A percentile compares a stretch with the other conserved stretches of the same genome.
phyloP scores from a whole-genome alignment of 257 asterid genomes.

The Solanum ossicruentum region DNA sequence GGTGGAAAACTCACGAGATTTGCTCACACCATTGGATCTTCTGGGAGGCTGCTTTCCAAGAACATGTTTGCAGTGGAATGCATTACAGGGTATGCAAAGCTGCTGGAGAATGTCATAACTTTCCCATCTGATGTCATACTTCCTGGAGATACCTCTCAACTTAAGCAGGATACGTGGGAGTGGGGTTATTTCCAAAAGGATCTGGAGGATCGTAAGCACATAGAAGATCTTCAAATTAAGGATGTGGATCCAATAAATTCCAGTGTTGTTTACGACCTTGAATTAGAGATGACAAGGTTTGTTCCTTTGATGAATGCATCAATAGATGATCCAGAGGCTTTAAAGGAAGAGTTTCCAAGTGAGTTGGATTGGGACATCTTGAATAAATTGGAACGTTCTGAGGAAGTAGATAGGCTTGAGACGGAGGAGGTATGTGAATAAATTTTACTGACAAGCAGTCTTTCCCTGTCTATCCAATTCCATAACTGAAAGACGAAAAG shows the following conservation, averaged over 20 bases:
- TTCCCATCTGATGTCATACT: constrained; percentile 86
- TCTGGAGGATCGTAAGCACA: constrained; percentile 27
- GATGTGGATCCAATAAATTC: constrained; percentile 30
- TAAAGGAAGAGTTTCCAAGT: constrained; percentile 45
- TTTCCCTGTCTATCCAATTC: not conserved
- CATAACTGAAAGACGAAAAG: not conserved
- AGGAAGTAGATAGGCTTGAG: constrained; percentile 77
- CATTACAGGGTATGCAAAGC: constrained; percentile 45
- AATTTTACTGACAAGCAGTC: not conserved
- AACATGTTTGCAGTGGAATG: constrained; percentile 87
- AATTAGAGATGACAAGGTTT: constrained; percentile 35
- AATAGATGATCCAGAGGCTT: constrained; percentile 21
- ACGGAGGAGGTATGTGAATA: constrained; percentile 62
- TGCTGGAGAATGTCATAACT: constrained; percentile 59
- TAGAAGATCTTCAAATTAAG: constrained; percentile 13
- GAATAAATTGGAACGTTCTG: constrained; percentile 68
- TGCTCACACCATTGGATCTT: constrained; percentile 60
- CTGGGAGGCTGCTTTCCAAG: constrained; percentile 68
- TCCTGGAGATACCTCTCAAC: constrained; percentile 52
- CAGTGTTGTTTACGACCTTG: constrained; percentile 58
- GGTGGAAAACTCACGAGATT: constrained; percentile 48
- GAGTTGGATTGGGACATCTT: constrained; percentile 69
- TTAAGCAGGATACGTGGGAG: constrained; percentile 58
- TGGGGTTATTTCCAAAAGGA: constrained; percentile 55
- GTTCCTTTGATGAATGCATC: constrained; percentile 29